phyloP scores from a whole-genome alignment of 768 basidiomycete genomes.

The Neoboletus brunneissimus region DNA sequence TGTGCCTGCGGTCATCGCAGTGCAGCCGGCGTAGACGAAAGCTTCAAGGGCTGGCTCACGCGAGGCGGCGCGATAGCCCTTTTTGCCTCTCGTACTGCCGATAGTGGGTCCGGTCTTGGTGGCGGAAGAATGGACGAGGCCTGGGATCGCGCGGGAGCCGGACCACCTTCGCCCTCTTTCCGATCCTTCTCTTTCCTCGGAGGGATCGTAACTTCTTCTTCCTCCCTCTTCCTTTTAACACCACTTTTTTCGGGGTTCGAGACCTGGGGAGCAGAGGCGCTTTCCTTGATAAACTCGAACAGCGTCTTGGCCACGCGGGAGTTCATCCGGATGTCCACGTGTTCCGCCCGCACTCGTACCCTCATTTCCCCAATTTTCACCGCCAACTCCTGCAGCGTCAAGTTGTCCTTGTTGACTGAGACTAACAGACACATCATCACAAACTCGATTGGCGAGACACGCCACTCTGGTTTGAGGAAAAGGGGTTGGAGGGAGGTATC shows the following conservation, averaged over 20 bases:
- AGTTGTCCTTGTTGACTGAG: constrained; percentile 41
- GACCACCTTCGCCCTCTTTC: constrained; percentile 1
- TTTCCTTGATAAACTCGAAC: constrained; percentile 46
- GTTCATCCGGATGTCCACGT: constrained; percentile 70
- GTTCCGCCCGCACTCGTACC: constrained; percentile 45
- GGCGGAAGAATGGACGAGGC: constrained; percentile 8
- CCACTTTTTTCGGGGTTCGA: neutral
- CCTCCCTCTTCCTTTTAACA: constrained; percentile 28
- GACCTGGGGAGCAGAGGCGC: neutral
- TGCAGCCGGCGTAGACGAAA: neutral
- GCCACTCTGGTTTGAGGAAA: constrained; percentile 42
- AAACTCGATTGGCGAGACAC: constrained; percentile 70
- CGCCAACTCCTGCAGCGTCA: constrained; percentile 41
- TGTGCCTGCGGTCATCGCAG: constrained; percentile 3
- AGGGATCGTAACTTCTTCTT: constrained; percentile 5
- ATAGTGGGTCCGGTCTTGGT: constrained; percentile 18
- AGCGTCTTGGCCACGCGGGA: constrained; percentile 52
- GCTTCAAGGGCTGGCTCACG: constrained; percentile 1
- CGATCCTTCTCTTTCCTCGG: constrained; percentile 17
- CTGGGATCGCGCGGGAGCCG: neutral
- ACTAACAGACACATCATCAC: constrained; percentile 55
- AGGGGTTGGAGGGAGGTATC: constrained; percentile 33
- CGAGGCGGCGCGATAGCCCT: constrained; percentile 20
- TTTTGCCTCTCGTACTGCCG: constrained; percentile 17
- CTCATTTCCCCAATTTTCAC: constrained; percentile 52